These are phyloP conservation scores for Daldinia caldariorum DNA, from an alignment of 495 filamentous ascomycete species.

Conservation along the genomic window DNA sequence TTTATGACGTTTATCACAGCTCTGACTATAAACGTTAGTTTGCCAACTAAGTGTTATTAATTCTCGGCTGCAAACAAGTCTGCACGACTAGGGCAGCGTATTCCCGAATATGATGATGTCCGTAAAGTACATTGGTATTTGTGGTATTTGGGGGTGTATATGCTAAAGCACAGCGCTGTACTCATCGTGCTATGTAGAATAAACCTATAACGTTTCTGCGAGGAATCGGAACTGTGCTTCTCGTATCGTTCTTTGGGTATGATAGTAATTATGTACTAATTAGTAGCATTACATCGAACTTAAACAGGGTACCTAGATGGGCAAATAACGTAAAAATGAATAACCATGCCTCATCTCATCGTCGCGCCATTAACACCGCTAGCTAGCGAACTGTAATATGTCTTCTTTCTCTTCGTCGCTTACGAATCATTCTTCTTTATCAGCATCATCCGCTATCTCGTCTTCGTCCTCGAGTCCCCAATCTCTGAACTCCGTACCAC, in stretches of 20 bases:
- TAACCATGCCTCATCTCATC: not conserved
- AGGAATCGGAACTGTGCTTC: not conserved
- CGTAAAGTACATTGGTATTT: too few relatives aligned
- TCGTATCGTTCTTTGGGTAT: not conserved
- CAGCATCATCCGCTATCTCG: constrained; percentile 38
- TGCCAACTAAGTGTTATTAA: not conserved
- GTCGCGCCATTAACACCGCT: not conserved
- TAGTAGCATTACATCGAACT: constrained; percentile 2
- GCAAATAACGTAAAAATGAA: not conserved
- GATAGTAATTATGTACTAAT: constrained; percentile 4
- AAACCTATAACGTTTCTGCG: not conserved
- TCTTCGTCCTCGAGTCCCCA: constrained; percentile 56
- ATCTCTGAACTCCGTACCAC: constrained; percentile 66
- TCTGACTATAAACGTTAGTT: not conserved
- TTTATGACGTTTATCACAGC: not conserved
- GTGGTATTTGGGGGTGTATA: too few relatives aligned
- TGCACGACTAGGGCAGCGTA: not conserved
- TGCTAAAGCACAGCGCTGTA: too few relatives aligned
- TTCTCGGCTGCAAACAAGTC: not conserved
- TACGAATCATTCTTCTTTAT: constrained; percentile 32
- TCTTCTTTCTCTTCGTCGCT: not conserved
- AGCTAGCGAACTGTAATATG: not conserved
- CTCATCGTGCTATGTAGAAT: too few relatives aligned
- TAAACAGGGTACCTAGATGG: not conserved
- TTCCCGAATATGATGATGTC: not conserved